Evolutionary conservation across 305 asterid species (phyloP), one percentile per base, ranked within the genome.

Genomic region (Fraxinus angustifolia): DNA sequence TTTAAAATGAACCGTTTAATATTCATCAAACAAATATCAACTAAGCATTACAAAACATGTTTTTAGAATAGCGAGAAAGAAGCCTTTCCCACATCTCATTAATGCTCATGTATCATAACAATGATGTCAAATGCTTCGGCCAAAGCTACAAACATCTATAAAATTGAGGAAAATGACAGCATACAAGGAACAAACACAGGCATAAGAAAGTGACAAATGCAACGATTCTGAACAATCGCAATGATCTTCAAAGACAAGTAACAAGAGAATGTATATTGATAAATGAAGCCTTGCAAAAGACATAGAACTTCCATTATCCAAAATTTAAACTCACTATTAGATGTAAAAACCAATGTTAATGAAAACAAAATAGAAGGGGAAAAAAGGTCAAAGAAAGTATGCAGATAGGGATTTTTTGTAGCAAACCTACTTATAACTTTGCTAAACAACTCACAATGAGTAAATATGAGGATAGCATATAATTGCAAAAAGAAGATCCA

Each of bases 361-460:
- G 84, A 84, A 77, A 11, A n/a, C 70, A 81, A 30, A 78, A 80
- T 19, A 34, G 11, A 26, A 10, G 73, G 2, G 6, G 7, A 26
- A 73, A 42, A 78, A 82, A 78, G 42, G 42, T 82, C 23, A 33
- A 76, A 82, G 81, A 86, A 80, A 10, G 82, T 82, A 86, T 83
- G 84, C 76, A 81, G 65, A 79, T 78, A 70, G 79, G 79, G 78
- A 87, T 26, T 71, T 79, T 26, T 65, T 10, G 85, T 31, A 78
- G 78, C 85, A 84, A 74, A 81, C 70, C 85, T 86, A 84, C 78
- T 77, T 79, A 80, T 4, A 79, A 82, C 19, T 70, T 78, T 3
- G 84, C 87, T 83, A 87, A 76, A 89, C 91, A 86, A 88, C 82
- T 8, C 77, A 78, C 40, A 16, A 14, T 5, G 75, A 68, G 75